These are phyloP conservation scores for Fusarium penzigii DNA, from an alignment of 2,329 filamentous ascomycete species.

Conservation along the genomic window DNA sequence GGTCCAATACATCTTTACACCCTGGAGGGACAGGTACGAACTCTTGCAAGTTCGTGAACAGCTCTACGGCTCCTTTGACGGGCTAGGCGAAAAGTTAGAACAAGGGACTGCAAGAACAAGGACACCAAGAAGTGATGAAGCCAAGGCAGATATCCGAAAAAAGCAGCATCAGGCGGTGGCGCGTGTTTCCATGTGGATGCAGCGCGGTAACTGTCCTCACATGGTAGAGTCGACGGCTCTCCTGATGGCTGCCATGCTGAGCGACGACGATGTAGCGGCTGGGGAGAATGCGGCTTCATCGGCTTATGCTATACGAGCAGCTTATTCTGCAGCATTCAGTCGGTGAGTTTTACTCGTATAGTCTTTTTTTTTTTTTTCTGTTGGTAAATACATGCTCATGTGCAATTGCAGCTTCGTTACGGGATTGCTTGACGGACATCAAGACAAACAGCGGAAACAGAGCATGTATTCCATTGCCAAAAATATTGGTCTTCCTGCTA, in stretches of 20 bases:
- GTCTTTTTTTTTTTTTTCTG: not conserved
- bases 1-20: constrained; percentile 73
- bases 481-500: constrained; percentile 68
- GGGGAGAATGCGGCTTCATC: constrained; percentile 41
- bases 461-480: constrained; percentile 74
- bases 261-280: constrained; percentile 50
- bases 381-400: not conserved
- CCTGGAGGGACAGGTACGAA: constrained; percentile 68
- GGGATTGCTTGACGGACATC: constrained; percentile 73
- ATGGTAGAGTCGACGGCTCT: constrained; percentile 78
- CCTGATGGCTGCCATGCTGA: constrained; percentile 67
- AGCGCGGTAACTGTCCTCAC: constrained; percentile 74
- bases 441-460: constrained; percentile 65
- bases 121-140: not conserved
- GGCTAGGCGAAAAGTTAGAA: constrained; percentile 5
- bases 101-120: not conserved
- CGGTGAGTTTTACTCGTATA: constrained; percentile 50
- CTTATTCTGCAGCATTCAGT: constrained; percentile 75
- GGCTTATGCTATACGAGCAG: constrained; percentile 63
- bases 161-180: constrained; percentile 53
- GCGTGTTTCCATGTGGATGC: constrained; percentile 67
- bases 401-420: constrained; percentile 67
- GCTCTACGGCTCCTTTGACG: constrained; percentile 51
- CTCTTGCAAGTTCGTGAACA: constrained; percentile 65
- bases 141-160: constrained; percentile 15